Evolutionary conservation across 75 land plant genomes (phyloP).

Genomic region (Azolla pinnata): DNA sequence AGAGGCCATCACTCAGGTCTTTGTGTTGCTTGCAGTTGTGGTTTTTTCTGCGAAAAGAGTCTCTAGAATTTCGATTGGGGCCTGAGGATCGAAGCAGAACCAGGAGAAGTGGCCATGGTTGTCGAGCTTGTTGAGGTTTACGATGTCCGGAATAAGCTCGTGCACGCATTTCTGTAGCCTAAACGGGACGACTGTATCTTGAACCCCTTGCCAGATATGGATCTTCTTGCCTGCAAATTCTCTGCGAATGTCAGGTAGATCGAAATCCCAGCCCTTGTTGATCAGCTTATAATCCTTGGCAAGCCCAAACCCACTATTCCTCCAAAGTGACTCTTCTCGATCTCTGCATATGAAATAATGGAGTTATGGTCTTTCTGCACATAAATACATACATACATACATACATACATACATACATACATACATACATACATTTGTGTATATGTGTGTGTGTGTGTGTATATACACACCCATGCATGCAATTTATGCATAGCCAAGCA

Average conservation of each 20-base stretch:
- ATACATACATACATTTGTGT: not conserved
- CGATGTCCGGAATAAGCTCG: slow-evolving; percentile 14
- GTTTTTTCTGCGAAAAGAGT: slow-evolving; percentile 19
- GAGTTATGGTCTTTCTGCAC: too few relatives aligned
- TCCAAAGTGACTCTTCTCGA: slow-evolving; percentile 11
- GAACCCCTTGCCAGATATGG: slow-evolving; percentile 33
- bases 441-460: too few relatives aligned
- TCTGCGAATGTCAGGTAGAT: slow-evolving; percentile 11
- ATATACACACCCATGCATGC: too few relatives aligned
- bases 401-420: too few relatives aligned
- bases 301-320: slow-evolving; percentile 22
- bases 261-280: slow-evolving; percentile 24
- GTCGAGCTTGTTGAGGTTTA: slow-evolving; percentile 18
- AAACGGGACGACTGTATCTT: slow-evolving; percentile 13
- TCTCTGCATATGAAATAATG: slow-evolving; percentile 16
- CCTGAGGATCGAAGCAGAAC: slow-evolving; percentile 25
- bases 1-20: too few relatives aligned
- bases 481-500: too few relatives aligned
- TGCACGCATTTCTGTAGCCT: slow-evolving; percentile 20
- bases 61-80: slow-evolving; percentile 14
- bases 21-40: too few relatives aligned
- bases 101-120: slow-evolving; percentile 29
- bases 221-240: slow-evolving; percentile 18
- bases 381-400: too few relatives aligned
- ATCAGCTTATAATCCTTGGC: slow-evolving; percentile 26